Base-by-base conservation (phyloP, 306 rosid genomes). In the Corylus heterophylla region DNA sequence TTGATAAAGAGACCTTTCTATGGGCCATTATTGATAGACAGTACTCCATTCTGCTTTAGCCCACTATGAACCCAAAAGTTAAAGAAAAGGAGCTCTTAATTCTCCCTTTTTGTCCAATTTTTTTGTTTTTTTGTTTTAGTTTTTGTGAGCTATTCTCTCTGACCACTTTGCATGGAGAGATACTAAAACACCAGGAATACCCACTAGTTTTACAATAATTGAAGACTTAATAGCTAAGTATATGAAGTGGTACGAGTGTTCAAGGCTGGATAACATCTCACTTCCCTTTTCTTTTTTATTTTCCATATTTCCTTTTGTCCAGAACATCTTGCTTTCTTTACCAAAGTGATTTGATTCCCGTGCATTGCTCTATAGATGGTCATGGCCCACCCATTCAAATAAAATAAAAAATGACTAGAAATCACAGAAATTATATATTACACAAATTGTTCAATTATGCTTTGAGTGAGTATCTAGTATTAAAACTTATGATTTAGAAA, bases 201-300 rank as follows among this genome's bases (percentile, higher is more conserved):
- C 52, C 82, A 75, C 76, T 75, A 81, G 76, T 74, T 73, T 47
- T 76, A 70, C 73, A 62, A 84, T 87, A 70, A 81, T 79, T 79
- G 87, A 37, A 51, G 61, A 73, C 98, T 90, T 94, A 86, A 76
- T 81, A 27, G 86, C 88, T 87, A 94, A 89, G 96, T 83, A 39
- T 55, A 45, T 69, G 29, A 55, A 72, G 74, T 42, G 80, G 79
- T 86, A 69, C 20, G 75, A 82, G 85, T 84, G 89, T 88, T 59
- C 84, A 88, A 84, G 90, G 92, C 92, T 90, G 90, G 82, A 84
- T 81, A 61, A 52, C 76, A 80, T 80, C 75, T 73, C 73, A 17
- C 72, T 54, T 62, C 80, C 85, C 89, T 90, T 81, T 27, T 67
- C 70, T 37, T 14, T 61, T 27, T 63, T 10, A 31, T 62, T 62